Evolutionary conservation across 352 stramenopile genomes (phyloP).

Genomic region (Pythium dissotocum): DNA sequence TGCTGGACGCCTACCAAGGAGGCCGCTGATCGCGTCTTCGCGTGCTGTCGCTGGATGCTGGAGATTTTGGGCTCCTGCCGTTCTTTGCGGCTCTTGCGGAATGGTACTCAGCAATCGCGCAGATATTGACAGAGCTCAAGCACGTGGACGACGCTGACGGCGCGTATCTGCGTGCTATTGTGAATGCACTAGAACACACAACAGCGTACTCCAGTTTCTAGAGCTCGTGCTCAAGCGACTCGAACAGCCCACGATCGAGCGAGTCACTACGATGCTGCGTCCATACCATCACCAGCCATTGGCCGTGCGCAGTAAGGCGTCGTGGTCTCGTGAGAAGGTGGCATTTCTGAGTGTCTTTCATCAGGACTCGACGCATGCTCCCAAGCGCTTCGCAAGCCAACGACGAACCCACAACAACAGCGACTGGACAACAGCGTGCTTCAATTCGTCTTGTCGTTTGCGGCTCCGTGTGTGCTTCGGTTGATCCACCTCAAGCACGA

Average conservation of each 20-base stretch:
- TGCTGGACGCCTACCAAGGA: neutral
- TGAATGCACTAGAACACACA: neutral
- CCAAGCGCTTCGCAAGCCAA: neutral
- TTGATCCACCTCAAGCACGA: neutral
- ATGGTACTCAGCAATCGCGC: neutral
- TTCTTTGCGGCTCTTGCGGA: neutral
- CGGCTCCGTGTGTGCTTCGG: neutral
- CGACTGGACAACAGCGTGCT: neutral
- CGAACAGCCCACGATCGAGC: neutral
- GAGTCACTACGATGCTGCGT: neutral
- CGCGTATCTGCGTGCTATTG: neutral
- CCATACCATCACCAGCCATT: neutral
- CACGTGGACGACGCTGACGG: neutral
- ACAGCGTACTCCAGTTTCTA: neutral
- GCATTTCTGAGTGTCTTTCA: neutral
- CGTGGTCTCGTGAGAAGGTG: no score
- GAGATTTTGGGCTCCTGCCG: neutral
- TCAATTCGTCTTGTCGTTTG: neutral
- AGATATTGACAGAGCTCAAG: neutral
- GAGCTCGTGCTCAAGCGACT: neutral
- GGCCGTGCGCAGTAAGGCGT: neutral
- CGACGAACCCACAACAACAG: no score
- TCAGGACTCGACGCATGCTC: no score
- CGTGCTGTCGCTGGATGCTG: neutral
- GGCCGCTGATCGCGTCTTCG: neutral